Conservation (phyloP, 495 filamentous ascomycete species). For the Penicillium pulvis region DNA sequence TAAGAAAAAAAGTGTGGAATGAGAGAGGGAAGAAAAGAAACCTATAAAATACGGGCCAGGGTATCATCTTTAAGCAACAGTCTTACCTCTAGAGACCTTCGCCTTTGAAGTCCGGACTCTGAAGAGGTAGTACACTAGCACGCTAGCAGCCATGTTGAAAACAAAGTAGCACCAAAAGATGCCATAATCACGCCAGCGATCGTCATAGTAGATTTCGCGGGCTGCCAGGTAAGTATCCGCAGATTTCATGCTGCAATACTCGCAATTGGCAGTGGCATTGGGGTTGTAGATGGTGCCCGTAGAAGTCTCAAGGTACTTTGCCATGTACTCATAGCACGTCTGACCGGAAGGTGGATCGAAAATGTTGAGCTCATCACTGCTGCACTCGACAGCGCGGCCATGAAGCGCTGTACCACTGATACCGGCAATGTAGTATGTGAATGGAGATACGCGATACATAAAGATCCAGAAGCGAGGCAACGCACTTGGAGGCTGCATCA, state of each 20-base stretch:
- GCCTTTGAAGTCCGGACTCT: constrained; percentile 46
- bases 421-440: constrained; percentile 64
- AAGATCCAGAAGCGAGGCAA: constrained; percentile 75
- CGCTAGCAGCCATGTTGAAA: constrained; percentile 65
- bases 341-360: constrained; percentile 52
- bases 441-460: constrained; percentile 71
- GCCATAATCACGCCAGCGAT: constrained; percentile 71
- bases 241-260: constrained; percentile 57
- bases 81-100: constrained; percentile 6
- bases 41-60: neutral
- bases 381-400: constrained; percentile 56
- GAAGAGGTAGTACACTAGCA: constrained; percentile 69
- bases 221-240: constrained; percentile 61
- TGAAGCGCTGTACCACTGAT: constrained; percentile 58
- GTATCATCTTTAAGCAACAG: neutral
- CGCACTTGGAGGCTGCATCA: constrained; percentile 59
- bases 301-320: constrained; percentile 39
- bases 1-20: too few species aligned
- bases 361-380: constrained; percentile 51
- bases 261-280: constrained; percentile 52
- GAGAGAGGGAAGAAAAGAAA: neutral
- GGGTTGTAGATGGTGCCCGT: constrained; percentile 57
- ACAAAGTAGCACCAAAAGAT: constrained; percentile 61
- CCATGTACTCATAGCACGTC: constrained; percentile 60
- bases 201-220: constrained; percentile 48